Conservation (phyloP, 495 filamentous ascomycete species). For the Talaromyces nanjingensis region DNA sequence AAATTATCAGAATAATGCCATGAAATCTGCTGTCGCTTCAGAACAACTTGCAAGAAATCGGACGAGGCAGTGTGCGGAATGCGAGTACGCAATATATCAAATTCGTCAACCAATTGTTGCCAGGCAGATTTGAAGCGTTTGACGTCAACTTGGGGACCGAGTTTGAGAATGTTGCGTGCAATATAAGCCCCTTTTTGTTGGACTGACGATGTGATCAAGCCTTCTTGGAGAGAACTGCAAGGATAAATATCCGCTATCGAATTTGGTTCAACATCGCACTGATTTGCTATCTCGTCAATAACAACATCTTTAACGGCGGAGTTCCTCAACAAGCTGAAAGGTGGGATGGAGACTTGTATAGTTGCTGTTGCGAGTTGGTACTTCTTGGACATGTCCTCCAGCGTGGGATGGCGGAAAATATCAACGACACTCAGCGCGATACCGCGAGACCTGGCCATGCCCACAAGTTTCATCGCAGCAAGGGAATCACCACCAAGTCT, state of each 20-base stretch:
- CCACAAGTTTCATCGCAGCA: conserved; percentile 48
- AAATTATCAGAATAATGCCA: conserved; percentile 40
- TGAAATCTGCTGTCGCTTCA: conserved; percentile 39
- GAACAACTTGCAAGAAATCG: conserved; percentile 48
- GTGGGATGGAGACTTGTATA: conserved; percentile 18
- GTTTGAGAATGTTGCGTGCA: conserved; percentile 38
- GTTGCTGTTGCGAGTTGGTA: conserved; percentile 11
- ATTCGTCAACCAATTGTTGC: conserved; percentile 37
- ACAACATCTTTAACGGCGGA: conserved; percentile 20
- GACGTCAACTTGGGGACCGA: conserved; percentile 37
- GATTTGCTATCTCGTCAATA: conserved; percentile 36
- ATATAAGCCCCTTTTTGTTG: conserved; percentile 47
- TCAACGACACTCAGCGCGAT: conserved; percentile 41
- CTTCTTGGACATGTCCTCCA: conserved; percentile 41
- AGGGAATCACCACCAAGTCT: conserved; percentile 49
- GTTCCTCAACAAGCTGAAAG: conserved; percentile 39
- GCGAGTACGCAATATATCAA: conserved; percentile 50
- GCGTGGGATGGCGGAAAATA: conserved; percentile 41
- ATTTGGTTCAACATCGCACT: conserved; percentile 33
- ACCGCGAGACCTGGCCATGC: conserved; percentile 34
- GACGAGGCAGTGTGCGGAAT: conserved; percentile 42
- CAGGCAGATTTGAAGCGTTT: conserved; percentile 47
- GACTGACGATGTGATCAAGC: conserved; percentile 54
- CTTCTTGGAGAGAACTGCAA: conserved; percentile 66
- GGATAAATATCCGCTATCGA: conserved; percentile 53